Evolutionary conservation across 257 asterid species (phyloP).

Genomic region (Ajuga chamaepitys): DNA sequence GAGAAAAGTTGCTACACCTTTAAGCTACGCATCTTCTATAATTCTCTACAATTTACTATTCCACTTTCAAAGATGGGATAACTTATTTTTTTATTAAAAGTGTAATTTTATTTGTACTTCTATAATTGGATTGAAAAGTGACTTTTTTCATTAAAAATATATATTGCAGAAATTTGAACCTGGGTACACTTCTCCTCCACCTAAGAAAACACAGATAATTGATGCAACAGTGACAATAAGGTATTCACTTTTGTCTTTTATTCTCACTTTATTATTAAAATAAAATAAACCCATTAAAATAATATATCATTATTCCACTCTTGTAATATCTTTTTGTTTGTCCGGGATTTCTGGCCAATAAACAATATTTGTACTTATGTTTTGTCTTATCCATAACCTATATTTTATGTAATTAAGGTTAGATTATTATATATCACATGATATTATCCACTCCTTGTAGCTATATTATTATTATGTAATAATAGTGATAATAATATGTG

Average conservation of each 20-base stretch:
- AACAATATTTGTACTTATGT: not conserved
- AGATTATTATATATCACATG: not conserved
- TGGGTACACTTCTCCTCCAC: conserved; percentile 56
- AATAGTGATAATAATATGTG: too few relatives aligned
- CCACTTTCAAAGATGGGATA: conserved; percentile 1
- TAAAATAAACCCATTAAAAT: not conserved
- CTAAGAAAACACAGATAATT: conserved; percentile 34
- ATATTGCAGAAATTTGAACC: conserved; percentile 77
- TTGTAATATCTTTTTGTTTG: not conserved
- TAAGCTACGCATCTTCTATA: conserved; percentile 12
- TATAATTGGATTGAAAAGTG: conserved; percentile 7
- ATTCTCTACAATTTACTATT: not conserved
- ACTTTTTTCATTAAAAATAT: not conserved
- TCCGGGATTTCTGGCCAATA: conserved; percentile 17
- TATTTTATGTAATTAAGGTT: too few relatives aligned
- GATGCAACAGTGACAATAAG: conserved; percentile 57
- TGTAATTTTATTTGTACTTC: not conserved
- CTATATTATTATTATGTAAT: too few relatives aligned
- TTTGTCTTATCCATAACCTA: not conserved
- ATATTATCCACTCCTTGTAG: not conserved
- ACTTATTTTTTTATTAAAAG: not conserved
- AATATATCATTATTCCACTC: not conserved
- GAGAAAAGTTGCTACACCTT: not conserved
- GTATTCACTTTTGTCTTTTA: conserved; percentile 21
- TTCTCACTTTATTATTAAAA: not conserved